Conservation (phyloP, 2,329 filamentous ascomycete species). For the Trichophyton schoenleinii region DNA sequence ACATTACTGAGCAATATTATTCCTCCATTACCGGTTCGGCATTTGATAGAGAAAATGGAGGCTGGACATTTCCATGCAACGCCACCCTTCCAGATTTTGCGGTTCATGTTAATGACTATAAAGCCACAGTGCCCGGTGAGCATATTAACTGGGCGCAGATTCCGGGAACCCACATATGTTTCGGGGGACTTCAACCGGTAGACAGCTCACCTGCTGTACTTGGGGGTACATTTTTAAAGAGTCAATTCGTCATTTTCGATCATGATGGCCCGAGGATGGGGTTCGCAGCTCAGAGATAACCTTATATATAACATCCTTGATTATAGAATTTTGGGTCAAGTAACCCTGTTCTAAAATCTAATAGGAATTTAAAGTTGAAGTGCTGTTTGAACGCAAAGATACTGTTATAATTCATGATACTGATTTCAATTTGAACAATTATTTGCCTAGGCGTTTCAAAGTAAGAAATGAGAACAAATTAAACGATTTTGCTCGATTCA, state of each 20-base stretch:
- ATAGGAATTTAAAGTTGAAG: no score
- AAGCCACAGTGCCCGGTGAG: conserved; percentile 43
- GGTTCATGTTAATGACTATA: conserved; percentile 38
- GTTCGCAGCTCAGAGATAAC: conserved; percentile 6
- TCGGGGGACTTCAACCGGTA: conserved; percentile 48
- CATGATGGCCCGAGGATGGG: conserved; percentile 6
- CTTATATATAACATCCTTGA: no score
- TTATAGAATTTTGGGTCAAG: no score
- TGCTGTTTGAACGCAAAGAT: no score
- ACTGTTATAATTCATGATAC: neutral
- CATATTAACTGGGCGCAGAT: conserved; percentile 43
- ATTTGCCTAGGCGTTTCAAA: no score
- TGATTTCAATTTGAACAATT: neutral
- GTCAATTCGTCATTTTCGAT: conserved; percentile 49
- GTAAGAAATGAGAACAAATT: conserved; percentile 5
- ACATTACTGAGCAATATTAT: conserved; percentile 49
- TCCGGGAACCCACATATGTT: conserved; percentile 35
- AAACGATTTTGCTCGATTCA: conserved; percentile 30
- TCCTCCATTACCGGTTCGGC: conserved; percentile 40
- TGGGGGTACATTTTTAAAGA: conserved; percentile 48
- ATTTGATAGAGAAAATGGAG: conserved; percentile 31
- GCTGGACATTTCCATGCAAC: conserved; percentile 48
- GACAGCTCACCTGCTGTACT: conserved; percentile 43
- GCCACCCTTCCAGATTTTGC: conserved; percentile 42
- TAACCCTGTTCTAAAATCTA: no score